Percentiles rank a stretch among this genome's conserved stretches.
phyloP scores from a whole-genome alignment of 164 flowering plant species.

The Tinospora cordifolia region DNA sequence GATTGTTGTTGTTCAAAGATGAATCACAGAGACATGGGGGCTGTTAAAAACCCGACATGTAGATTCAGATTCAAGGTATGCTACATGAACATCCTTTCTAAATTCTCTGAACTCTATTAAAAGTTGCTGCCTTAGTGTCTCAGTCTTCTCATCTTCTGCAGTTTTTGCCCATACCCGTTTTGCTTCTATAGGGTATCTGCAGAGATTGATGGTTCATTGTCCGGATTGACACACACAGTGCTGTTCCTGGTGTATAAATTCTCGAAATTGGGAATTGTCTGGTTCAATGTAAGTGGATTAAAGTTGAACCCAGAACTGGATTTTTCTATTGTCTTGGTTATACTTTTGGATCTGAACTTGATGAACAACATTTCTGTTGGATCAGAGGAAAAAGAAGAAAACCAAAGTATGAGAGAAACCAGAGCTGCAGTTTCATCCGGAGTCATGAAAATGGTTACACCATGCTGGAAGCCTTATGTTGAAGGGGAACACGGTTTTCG shows the following conservation, averaged over 20 bases:
- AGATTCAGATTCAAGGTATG: slow-evolving; percentile 29
- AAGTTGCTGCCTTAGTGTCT: slow-evolving; percentile 16
- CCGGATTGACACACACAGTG: slow-evolving; percentile 20
- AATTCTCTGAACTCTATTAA: slow-evolving; percentile 20
- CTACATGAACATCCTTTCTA: slow-evolving; percentile 3
- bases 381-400: slow-evolving; percentile 20
- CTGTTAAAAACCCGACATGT: slow-evolving; percentile 16
- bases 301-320: slow-evolving; percentile 2
- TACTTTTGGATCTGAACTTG: slow-evolving; percentile 13
- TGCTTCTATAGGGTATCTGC: slow-evolving; percentile 11
- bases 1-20: slow-evolving; percentile 6
- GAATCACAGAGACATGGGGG: slow-evolving; percentile 14
- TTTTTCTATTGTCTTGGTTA: not conserved
- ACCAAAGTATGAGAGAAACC: slow-evolving; percentile 20
- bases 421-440: slow-evolving; percentile 48
- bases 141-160: slow-evolving; percentile 2
- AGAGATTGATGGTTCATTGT: slow-evolving; percentile 39
- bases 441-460: slow-evolving; percentile 46
- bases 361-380: slow-evolving; percentile 24
- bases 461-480: slow-evolving; percentile 67
- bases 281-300: slow-evolving; percentile 19
- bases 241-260: slow-evolving; percentile 16
- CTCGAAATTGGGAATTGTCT: slow-evolving; percentile 18
- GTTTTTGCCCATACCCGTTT: slow-evolving; percentile 21
- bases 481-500: slow-evolving; percentile 37